These are phyloP conservation scores for Pythium plurisporium DNA, from an alignment of 352 stramenopile genomes.

Conservation along the genomic window DNA sequence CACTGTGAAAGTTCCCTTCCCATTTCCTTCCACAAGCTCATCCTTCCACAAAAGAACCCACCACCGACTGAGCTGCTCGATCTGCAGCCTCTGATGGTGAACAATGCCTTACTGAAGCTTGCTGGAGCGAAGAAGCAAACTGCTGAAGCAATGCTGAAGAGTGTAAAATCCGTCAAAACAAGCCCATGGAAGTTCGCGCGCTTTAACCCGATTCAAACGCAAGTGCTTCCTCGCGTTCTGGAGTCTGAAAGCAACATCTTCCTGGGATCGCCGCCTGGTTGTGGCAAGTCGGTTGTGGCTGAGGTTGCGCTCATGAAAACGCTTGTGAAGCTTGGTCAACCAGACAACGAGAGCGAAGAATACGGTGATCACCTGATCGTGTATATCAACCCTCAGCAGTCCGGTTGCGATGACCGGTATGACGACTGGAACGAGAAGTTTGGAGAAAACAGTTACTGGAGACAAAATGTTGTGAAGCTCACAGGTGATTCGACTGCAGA, in stretches of 20 bases:
- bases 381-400: conserved; percentile 92
- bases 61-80: conserved; percentile 97
- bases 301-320: conserved; percentile 97
- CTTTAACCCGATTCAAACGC: conserved; percentile 99
- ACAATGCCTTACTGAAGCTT: conserved; percentile 78
- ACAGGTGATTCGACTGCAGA: conserved; percentile 94
- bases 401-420: conserved; percentile 58
- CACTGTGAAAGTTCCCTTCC: conserved; percentile 95
- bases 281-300: conserved; percentile 92
- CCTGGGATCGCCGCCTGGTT: conserved; percentile 93
- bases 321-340: conserved; percentile 53
- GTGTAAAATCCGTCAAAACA: conserved; percentile 31
- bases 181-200: conserved; percentile 80
- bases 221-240: conserved; percentile 94
- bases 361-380: conserved; percentile 84
- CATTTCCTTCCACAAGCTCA: conserved; percentile 98
- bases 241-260: conserved; percentile 95
- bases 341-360: conserved; percentile 48
- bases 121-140: conserved; percentile 53
- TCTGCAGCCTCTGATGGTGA: conserved; percentile 94
- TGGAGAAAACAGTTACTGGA: conserved; percentile 70
- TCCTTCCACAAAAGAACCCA: conserved; percentile 98
- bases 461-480: conserved; percentile 86
- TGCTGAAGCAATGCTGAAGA: conserved; percentile 51
- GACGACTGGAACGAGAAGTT: conserved; percentile 87